Evolutionary conservation across 2,329 filamentous ascomycete species (phyloP).

Genomic region (Exophiala oligosperma): DNA sequence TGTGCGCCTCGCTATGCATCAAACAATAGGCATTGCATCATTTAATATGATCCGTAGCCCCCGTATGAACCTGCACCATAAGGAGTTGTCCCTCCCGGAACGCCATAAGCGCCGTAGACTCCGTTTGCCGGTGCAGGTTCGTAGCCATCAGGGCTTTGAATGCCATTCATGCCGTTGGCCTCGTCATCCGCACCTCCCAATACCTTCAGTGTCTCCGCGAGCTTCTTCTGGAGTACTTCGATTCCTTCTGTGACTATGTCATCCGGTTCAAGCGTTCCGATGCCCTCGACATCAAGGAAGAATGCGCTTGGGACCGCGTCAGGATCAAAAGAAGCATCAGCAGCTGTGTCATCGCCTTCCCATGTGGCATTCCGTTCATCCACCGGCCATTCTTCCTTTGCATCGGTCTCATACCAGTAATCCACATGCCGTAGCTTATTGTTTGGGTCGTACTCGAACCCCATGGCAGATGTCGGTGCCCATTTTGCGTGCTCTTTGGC

Average conservation of each 20-base stretch:
- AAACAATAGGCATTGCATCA: not conserved
- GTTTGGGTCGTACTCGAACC: constrained; percentile 97
- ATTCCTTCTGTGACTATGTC: constrained; percentile 87
- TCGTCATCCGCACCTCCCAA: constrained; percentile 44
- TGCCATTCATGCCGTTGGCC: constrained; percentile 42
- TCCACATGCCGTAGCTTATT: constrained; percentile 93
- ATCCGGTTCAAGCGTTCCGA: constrained; percentile 85
- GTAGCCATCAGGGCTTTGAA: constrained; percentile 55
- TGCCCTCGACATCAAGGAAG: constrained; percentile 91
- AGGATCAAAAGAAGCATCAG: constrained; percentile 87
- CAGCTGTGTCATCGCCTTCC: constrained; percentile 76
- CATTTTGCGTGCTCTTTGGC: constrained; percentile 99
- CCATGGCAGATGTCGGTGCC: constrained; percentile 87
- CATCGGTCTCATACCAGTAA: constrained; percentile 90
- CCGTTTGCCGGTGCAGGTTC: constrained; percentile 44
- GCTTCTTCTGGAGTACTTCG: constrained; percentile 82
- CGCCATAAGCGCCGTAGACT: constrained; percentile 66
- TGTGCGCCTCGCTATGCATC: constrained; percentile 24
- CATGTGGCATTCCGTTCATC: constrained; percentile 59
- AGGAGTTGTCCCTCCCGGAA: constrained; percentile 54
- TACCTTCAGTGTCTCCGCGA: constrained; percentile 75
- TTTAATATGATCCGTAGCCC: constrained; percentile 25
- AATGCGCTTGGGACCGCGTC: constrained; percentile 81
- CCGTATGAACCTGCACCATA: constrained; percentile 62
- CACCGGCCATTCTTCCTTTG: constrained; percentile 76